A percentile compares a stretch with the other conserved stretches of the same genome.
Conservation (phyloP, 768 basidiomycete genomes). For the Boletales sp. region DNA sequence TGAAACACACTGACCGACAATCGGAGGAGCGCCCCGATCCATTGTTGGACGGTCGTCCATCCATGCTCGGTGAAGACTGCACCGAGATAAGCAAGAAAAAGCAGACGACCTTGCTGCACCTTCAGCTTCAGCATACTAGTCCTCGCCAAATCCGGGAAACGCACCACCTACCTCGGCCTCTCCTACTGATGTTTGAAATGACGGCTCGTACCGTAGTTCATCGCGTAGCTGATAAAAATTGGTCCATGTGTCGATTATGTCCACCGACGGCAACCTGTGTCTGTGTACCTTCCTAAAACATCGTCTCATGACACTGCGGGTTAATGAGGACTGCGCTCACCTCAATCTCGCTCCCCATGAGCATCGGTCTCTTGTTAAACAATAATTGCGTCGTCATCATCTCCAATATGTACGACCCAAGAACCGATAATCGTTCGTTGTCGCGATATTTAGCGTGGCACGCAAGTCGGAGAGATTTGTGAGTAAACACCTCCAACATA, state of each 20-base stretch:
- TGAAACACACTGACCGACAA: constrained; percentile 18
- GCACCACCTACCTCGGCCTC: constrained; percentile 37
- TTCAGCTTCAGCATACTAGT: constrained; percentile 13
- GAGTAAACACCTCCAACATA: constrained; percentile 67
- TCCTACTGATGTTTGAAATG: constrained; percentile 22
- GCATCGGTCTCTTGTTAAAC: constrained; percentile 49
- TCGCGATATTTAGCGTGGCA: constrained; percentile 44
- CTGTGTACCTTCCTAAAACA: constrained; percentile 24
- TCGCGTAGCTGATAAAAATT: constrained; percentile 34
- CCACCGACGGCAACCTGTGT: constrained; percentile 26
- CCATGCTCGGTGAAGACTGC: constrained; percentile 58
- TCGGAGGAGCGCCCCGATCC: constrained; percentile 47
- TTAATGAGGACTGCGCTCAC: constrained; percentile 37
- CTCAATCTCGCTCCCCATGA: constrained; percentile 46
- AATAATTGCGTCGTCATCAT: constrained; percentile 44
- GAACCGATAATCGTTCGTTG: constrained; percentile 52
- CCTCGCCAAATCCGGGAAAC: constrained; percentile 11
- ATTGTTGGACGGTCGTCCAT: constrained; percentile 46
- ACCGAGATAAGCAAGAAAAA: constrained; percentile 68
- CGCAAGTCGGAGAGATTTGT: constrained; percentile 54
- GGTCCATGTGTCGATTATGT: constrained; percentile 37
- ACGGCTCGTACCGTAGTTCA: constrained; percentile 31
- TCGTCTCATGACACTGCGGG: constrained; percentile 20
- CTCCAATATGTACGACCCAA: constrained; percentile 49
- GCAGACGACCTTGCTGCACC: constrained; percentile 48